Conservation (phyloP, 768 basidiomycete species). For the Leccinellum rugosiceps region DNA sequence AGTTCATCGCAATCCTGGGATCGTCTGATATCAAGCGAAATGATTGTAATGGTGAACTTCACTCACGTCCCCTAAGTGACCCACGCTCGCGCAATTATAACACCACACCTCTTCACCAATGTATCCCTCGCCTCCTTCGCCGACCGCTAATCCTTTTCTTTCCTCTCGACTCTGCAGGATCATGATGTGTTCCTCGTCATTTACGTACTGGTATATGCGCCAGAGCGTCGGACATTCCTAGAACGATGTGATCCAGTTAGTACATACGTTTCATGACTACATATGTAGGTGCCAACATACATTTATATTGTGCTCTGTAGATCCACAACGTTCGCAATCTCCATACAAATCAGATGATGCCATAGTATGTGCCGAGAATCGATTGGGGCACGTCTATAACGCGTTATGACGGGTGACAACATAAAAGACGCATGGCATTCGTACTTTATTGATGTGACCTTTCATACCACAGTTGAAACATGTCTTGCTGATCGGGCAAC, state of each 20-base stretch:
- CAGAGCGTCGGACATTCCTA: constrained; percentile 85
- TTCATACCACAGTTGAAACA: constrained; percentile 84
- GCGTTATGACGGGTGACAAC: background rate
- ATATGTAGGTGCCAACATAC: constrained; percentile 36
- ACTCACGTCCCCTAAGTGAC: constrained; percentile 80
- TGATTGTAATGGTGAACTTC: background rate
- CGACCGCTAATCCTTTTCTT: constrained; percentile 49
- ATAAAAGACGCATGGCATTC: background rate
- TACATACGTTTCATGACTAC: background rate
- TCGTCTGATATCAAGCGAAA: background rate
- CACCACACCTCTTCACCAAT: constrained; percentile 76
- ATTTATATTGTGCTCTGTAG: constrained; percentile 58
- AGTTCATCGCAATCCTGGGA: constrained; percentile 60
- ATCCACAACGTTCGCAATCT: constrained; percentile 70
- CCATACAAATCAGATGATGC: constrained; percentile 29
- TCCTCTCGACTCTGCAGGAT: constrained; percentile 46
- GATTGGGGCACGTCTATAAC: constrained; percentile 69
- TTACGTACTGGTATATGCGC: constrained; percentile 74
- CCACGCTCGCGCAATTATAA: constrained; percentile 70
- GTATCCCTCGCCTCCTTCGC: constrained; percentile 76
- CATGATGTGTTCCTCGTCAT: constrained; percentile 45
- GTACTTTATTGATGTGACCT: constrained; percentile 70
- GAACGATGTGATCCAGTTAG: background rate
- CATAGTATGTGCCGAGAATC: constrained; percentile 28
- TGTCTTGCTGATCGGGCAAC: constrained; percentile 77